Evolutionary conservation across 129 eudicot species (phyloP).

Genomic region (Daucus carota): DNA sequence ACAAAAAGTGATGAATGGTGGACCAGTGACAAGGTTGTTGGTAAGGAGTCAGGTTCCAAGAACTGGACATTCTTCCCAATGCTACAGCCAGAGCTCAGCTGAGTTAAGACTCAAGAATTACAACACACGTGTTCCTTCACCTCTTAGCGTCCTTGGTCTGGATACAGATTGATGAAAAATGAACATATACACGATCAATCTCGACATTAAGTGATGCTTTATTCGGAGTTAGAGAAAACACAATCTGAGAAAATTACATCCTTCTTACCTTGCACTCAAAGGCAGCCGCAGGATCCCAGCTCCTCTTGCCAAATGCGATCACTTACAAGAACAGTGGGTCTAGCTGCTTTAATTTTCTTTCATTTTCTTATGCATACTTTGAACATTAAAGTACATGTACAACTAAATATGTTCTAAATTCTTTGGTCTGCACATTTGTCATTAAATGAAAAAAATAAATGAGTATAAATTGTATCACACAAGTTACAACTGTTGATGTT

Average conservation of each 20-base stretch:
- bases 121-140: background rate
- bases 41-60: slow-evolving; percentile 42
- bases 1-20: slow-evolving; percentile 64
- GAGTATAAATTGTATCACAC: background rate
- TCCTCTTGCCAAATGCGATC: background rate
- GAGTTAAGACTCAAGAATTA: slow-evolving; percentile 12
- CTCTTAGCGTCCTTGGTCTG: background rate
- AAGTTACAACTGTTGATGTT: background rate
- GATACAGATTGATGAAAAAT: background rate
- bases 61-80: slow-evolving; percentile 88
- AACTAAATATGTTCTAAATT: background rate
- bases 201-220: background rate
- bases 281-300: background rate
- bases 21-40: slow-evolving; percentile 45
- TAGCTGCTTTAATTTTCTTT: background rate
- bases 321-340: background rate
- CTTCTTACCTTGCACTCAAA: background rate
- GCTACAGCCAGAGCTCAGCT: slow-evolving; percentile 76
- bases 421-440: background rate
- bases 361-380: background rate
- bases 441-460: background rate
- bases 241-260: background rate
- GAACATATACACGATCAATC: slow-evolving; percentile 1
- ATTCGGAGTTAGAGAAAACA: slow-evolving; percentile 3
- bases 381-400: background rate